phyloP scores from a whole-genome alignment of 1,139 yeast genomes.

The Eremothecium coryli region DNA sequence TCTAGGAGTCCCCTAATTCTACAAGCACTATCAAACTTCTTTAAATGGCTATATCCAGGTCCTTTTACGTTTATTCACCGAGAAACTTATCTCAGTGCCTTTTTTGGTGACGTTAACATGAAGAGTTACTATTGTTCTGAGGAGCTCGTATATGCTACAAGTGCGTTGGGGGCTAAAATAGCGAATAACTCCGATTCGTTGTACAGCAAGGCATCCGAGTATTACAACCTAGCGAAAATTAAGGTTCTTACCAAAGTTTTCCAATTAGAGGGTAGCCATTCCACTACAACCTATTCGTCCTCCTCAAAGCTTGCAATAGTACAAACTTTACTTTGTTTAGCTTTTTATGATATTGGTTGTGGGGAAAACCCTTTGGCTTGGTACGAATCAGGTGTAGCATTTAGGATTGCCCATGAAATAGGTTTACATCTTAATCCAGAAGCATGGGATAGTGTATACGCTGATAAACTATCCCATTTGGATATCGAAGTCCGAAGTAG shows the following conservation, averaged over 20 bases:
- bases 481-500: conserved; percentile 48
- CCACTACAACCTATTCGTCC: conserved; percentile 20
- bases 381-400: conserved; percentile 53
- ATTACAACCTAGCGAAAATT: conserved; percentile 40
- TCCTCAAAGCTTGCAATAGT: conserved; percentile 29
- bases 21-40: conserved; percentile 38
- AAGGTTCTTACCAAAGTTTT: conserved; percentile 37
- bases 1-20: conserved; percentile 38
- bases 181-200: conserved; percentile 36
- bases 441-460: conserved; percentile 37
- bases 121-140: conserved; percentile 39
- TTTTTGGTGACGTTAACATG: conserved; percentile 41
- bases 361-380: conserved; percentile 52
- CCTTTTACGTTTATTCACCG: conserved; percentile 52
- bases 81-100: conserved; percentile 49
- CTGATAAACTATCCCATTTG: conserved; percentile 23
- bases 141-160: conserved; percentile 43
- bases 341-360: conserved; percentile 48
- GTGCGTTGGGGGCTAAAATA: conserved; percentile 49
- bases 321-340: conserved; percentile 43
- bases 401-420: conserved; percentile 52
- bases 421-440: conserved; percentile 54
- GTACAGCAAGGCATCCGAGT: conserved; percentile 35
- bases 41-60: conserved; percentile 57
- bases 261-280: conserved; percentile 29